Evolutionary conservation across 1,284 basidiomycete genomes (phyloP), one percentile per base, ranked within the genome.

Genomic region (Austroboletus rostrupii): DNA sequence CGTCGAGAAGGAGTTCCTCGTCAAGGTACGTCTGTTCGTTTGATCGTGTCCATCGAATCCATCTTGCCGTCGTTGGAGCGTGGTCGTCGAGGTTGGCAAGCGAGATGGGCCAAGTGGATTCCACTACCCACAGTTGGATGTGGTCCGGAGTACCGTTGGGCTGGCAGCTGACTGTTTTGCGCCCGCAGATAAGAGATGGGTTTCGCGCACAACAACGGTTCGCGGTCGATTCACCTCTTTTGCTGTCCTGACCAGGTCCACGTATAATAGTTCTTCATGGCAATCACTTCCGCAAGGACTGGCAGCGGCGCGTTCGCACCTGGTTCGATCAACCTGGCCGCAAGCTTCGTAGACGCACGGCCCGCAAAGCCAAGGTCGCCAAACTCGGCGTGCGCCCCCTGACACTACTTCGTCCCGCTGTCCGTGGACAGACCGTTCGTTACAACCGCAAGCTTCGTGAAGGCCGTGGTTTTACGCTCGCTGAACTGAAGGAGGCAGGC

Each of bases 271-370:
- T 91, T 76, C 90, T 94, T 72, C 92, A 84, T 75, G 80, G 77
- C 70, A 95, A 95, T 78, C 95, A 97, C 72, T 97, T 97, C 86
- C 92, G 86, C 78, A 99, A 99, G 87, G 93, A 97, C 75, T 97
- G 93, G 93, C 90, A 96, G 74, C 81, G 85, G 69, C 86, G 87
- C 63, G 92, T 97, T 67, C 89, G 88, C 74, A 96, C 91, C 69
- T 95, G 95, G 96, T 99, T 99, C 73, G 92, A 99, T 81, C 97
- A 99, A 77, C 93, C 96, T 58, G 97, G 95, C 53, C 90, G 91
- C 73, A 99, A 99, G 80, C 90, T 96, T 75, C 89, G 92, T 71
- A 85, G 97, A 72, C 91, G 97, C 71, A 87, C 81, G 57, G 93
- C 95, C 47, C 92, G 97, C 73, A 87, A 92, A 75, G 79, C 81